Evolutionary conservation across 345 rosid species (phyloP).

Genomic region (Bruguiera sexangula): DNA sequence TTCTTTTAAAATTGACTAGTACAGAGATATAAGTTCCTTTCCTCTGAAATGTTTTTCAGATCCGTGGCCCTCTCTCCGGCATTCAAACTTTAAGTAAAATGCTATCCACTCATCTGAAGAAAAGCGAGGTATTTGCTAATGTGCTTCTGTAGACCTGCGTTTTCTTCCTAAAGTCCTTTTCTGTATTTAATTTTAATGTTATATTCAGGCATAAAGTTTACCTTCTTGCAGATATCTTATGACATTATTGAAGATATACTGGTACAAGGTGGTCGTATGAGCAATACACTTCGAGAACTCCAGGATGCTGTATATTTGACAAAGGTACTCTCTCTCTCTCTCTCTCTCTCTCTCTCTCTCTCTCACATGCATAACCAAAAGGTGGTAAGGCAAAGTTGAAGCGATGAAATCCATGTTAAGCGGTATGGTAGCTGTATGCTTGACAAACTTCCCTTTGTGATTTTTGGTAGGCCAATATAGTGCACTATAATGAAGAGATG

Average conservation of each 20-base stretch:
- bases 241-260: conserved; percentile 80
- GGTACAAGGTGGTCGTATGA: conserved; percentile 65
- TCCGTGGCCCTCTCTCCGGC: conserved; percentile 82
- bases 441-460: conserved; percentile 3
- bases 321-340: conserved; percentile 42
- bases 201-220: conserved; percentile 5
- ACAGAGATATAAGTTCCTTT: conserved; percentile 13
- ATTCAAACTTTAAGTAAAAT: conserved; percentile 73
- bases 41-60: conserved; percentile 35
- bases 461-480: conserved; percentile 61
- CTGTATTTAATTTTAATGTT: background rate
- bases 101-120: conserved; percentile 66
- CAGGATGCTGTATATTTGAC: conserved; percentile 87
- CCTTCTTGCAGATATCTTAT: conserved; percentile 52
- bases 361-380: background rate
- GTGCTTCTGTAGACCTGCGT: conserved; percentile 11
- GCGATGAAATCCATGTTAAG: background rate
- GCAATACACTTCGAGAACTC: conserved; percentile 75
- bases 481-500: conserved; percentile 67
- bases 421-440: background rate
- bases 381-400: background rate
- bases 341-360: conserved; percentile 1
- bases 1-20: background rate
- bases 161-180: conserved; percentile 9
- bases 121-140: conserved; percentile 55